Percentiles rank a stretch among this genome's conserved stretches.
Evolutionary conservation across 169 alveolate genomes (phyloP).

Genomic region (Eimeria tenella): DNA sequence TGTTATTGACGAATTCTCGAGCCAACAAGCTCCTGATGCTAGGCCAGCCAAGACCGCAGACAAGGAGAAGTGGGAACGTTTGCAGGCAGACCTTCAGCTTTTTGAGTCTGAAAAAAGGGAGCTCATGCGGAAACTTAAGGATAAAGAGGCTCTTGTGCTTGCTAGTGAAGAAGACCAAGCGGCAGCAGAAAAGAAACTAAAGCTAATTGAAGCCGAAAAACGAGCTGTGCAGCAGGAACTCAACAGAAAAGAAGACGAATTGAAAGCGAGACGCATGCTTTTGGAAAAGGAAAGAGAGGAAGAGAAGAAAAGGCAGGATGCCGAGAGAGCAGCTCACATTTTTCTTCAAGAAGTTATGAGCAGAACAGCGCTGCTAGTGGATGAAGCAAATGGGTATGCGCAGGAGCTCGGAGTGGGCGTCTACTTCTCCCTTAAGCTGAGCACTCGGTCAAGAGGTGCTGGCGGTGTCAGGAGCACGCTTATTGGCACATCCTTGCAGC

Average conservation of each 20-base stretch:
- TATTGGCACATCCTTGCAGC: slow-evolving; percentile 60
- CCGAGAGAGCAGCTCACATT: slow-evolving; percentile 72
- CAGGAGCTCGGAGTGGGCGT: slow-evolving; percentile 77
- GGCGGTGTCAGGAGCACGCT: slow-evolving; percentile 45
- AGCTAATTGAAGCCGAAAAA: slow-evolving; percentile 70
- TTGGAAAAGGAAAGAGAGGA: slow-evolving; percentile 70
- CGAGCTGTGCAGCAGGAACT: slow-evolving; percentile 62
- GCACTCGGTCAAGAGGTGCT: slow-evolving; percentile 21
- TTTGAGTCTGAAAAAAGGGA: slow-evolving; percentile 76
- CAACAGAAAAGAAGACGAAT: slow-evolving; percentile 63
- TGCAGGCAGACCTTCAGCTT: slow-evolving; percentile 50
- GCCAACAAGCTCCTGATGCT: slow-evolving; percentile 13
- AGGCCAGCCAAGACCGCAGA: slow-evolving; percentile 17
- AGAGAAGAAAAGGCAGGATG: slow-evolving; percentile 56
- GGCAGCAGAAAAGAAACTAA: slow-evolving; percentile 62
- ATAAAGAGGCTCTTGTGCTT: slow-evolving; percentile 66
- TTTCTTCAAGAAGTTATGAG: slow-evolving; percentile 74
- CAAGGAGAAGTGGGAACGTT: slow-evolving; percentile 49
- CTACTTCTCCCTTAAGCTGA: slow-evolving; percentile 75
- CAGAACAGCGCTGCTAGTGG: slow-evolving; percentile 69
- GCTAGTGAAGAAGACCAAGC: slow-evolving; percentile 74
- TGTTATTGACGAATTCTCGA: slow-evolving; percentile 54
- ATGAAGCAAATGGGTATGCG: slow-evolving; percentile 76
- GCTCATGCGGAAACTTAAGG: slow-evolving; percentile 42
- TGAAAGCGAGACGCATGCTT: slow-evolving; percentile 21